Base-by-base conservation (phyloP, 805 yeast genomes). In the Kuraishia cidri region DNA sequence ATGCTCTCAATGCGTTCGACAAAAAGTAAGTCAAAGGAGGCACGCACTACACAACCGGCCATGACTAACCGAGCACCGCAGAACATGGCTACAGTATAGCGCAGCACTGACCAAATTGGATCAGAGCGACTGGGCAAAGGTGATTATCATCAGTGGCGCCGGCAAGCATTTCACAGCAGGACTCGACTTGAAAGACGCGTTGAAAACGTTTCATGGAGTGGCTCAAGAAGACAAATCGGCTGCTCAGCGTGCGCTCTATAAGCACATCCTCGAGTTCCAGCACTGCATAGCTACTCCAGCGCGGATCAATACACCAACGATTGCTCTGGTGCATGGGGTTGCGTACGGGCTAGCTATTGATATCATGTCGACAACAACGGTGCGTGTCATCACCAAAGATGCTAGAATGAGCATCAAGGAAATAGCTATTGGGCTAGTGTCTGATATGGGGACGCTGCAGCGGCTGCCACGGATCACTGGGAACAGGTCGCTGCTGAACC, bases 401-500 rank as follows among this genome's bases (percentile, higher is more conserved):
- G 66, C 71, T 10, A 54, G 47, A 25, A 63, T 79, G 41, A 66
- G 80, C 26, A 69, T 83, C 36, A 70, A 79, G 36, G 94, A 82
- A 54, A 74, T 81, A 38, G 72, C 75, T 39, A 63, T 82, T 34
- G 92, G 90, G 3, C 64, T 83, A 48, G 69, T 83, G 24, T 87
- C 92, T 2, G 92, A 83, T 49, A 79, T 82, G 46, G 94, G 94
- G 4, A 66, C 83, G 1, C 59, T 82, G 37, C 88, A 82, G 54
- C 63, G 90, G 47, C 46, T 80, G 36, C 79, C 84, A 4, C 46
- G 48, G 13, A 36, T 76, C 1, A 66, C 68, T 13, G 66, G 66
- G 27, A 78, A 78, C 48, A 54, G 60, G 11, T 75, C 84, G 4
- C 62, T 72, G 57, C 54, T 79, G 38, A 67, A 66, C 48, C 81